These are phyloP conservation scores for Wickerhamiella azyma DNA, from an alignment of 805 yeast genomes.

Conservation along the genomic window DNA sequence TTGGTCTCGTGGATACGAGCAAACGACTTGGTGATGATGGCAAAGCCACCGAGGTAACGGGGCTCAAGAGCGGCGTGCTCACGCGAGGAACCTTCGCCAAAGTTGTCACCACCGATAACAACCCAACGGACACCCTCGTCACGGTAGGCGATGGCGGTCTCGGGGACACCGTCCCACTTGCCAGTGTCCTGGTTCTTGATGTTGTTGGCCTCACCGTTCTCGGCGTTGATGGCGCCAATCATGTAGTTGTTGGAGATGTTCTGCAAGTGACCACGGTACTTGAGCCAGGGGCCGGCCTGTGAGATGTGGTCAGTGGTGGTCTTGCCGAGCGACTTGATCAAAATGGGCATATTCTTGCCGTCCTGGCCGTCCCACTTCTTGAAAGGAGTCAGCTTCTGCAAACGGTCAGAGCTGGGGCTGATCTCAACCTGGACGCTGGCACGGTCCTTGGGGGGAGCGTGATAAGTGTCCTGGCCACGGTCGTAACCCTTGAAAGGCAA, in stretches of 20 bases:
- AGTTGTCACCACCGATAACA: conserved; percentile 96
- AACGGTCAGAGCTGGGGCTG: conserved; percentile 87
- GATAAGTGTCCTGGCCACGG: conserved; percentile 87
- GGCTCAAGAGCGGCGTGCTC: conserved; percentile 99
- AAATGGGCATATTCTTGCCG: conserved; percentile 74
- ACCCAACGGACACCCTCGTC: conserved; percentile 89
- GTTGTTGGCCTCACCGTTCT: conserved; percentile 85
- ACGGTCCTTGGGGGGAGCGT: conserved; percentile 91
- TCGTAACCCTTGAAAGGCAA: conserved; percentile 85
- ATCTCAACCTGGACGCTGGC: conserved; percentile 57
- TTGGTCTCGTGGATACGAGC: conserved; percentile 99
- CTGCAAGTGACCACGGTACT: conserved; percentile 98
- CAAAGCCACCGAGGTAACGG: conserved; percentile 96
- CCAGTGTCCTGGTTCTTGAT: conserved; percentile 86
- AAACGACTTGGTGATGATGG: conserved; percentile 93
- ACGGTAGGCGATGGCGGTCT: conserved; percentile 89
- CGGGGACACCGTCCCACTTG: conserved; percentile 90
- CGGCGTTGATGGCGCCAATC: conserved; percentile 98
- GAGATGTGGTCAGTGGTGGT: conserved; percentile 99
- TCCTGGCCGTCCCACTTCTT: conserved; percentile 95
- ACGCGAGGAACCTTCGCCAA: conserved; percentile 99
- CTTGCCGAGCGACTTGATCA: conserved; percentile 93
- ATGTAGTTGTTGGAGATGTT: conserved; percentile 97
- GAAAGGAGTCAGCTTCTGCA: conserved; percentile 88
- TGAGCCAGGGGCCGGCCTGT: conserved; percentile 99